Evolutionary conservation across 495 filamentous ascomycete genomes (phyloP).

Genomic region (Hypoxylon subgilvum): DNA sequence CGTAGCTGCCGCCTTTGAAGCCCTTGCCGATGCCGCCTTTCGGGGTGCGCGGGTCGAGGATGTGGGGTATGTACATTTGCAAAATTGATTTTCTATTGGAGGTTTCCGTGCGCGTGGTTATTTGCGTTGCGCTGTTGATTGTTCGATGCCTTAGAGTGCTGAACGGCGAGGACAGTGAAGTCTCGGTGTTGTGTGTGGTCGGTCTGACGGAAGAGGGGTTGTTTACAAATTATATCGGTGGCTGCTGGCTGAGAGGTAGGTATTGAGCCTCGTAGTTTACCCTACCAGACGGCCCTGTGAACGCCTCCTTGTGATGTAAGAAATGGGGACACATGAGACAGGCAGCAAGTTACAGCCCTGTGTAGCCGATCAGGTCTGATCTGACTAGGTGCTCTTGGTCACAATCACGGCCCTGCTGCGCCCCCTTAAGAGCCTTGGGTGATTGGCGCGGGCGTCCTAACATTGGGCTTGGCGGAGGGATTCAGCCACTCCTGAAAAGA

Average conservation of each 20-base stretch:
- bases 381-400: background rate
- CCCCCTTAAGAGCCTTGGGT: background rate
- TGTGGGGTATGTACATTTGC: background rate
- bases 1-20: background rate
- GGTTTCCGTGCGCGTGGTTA: no score
- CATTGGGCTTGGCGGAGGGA: background rate
- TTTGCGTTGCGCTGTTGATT: background rate
- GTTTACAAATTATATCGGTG: conserved; percentile 10
- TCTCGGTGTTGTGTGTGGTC: no score
- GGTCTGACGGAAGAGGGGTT: conserved; percentile 21
- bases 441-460: background rate
- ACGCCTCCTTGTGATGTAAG: conserved; percentile 1
- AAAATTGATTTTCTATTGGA: no score
- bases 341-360: background rate
- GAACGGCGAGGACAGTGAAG: no score
- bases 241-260: background rate
- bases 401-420: background rate
- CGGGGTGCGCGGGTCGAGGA: conserved; percentile 11
- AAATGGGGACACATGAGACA: background rate
- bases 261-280: conserved; percentile 23
- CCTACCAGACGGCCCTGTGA: conserved; percentile 6
- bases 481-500: background rate
- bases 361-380: no score
- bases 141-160: no score
- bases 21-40: conserved; percentile 16